Conservation (phyloP, 1,284 basidiomycete species). For the Cutaneotrichosporon cavernicola region DNA sequence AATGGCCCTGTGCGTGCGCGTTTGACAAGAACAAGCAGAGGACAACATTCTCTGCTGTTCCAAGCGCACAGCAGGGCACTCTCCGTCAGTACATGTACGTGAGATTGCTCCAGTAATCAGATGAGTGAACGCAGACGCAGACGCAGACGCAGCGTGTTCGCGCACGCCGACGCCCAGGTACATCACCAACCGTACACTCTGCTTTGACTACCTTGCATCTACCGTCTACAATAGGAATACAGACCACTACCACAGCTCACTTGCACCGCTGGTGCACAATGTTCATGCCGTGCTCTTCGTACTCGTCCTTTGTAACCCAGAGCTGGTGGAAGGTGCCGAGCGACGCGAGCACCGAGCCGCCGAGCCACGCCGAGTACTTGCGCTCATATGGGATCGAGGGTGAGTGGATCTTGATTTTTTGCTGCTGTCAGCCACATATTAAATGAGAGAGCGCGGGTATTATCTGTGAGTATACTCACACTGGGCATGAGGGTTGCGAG, state of each 20-base stretch:
- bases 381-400: conserved; percentile 85
- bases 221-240: conserved; percentile 2
- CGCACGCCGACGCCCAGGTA: too few species aligned
- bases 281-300: conserved; percentile 47
- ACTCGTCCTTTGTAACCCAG: conserved; percentile 34
- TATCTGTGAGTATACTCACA: conserved; percentile 57
- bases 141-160: too few species aligned
- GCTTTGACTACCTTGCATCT: neutral
- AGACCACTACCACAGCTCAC: conserved; percentile 7
- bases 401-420: conserved; percentile 75
- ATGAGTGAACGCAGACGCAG: too few species aligned
- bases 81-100: too few species aligned
- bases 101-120: too few species aligned
- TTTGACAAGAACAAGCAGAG: too few species aligned
- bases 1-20: too few species aligned
- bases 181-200: neutral
- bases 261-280: conserved; percentile 50
- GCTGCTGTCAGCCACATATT: conserved; percentile 30
- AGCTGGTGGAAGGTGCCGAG: conserved; percentile 82
- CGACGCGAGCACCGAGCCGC: conserved; percentile 87
- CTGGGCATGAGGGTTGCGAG: conserved; percentile 74
- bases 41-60: neutral
- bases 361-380: conserved; percentile 86
- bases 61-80: too few species aligned
- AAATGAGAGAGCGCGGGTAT: too few species aligned